These are phyloP conservation scores for Daldinia caldariorum DNA, from an alignment of 495 filamentous ascomycete genomes.

Conservation along the genomic window DNA sequence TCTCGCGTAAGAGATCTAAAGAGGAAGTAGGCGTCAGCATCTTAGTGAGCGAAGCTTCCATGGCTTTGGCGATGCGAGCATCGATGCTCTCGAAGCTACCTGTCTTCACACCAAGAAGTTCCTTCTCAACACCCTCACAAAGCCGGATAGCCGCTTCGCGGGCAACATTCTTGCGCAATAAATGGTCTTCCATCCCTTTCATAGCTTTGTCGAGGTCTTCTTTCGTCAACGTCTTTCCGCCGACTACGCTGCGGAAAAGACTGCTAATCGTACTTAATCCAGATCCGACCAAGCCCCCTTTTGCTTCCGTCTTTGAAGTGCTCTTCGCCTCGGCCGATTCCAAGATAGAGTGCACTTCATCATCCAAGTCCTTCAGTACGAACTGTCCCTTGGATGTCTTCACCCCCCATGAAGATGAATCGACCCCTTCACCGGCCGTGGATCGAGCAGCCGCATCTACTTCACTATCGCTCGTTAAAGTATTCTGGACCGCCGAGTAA, in stretches of 20 bases:
- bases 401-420: constrained; percentile 81
- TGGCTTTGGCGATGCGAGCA: constrained; percentile 79
- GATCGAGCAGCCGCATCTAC: constrained; percentile 55
- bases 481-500: constrained; percentile 73
- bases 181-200: constrained; percentile 94
- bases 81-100: constrained; percentile 92
- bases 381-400: constrained; percentile 90
- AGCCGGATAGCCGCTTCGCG: constrained; percentile 91
- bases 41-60: constrained; percentile 89
- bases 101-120: constrained; percentile 90
- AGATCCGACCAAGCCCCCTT: constrained; percentile 75
- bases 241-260: constrained; percentile 92
- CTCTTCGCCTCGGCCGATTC: constrained; percentile 73
- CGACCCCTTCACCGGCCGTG: constrained; percentile 73
- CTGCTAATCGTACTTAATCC: constrained; percentile 81
- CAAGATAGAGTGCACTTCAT: constrained; percentile 91
- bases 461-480: constrained; percentile 63
- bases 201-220: constrained; percentile 89
- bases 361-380: constrained; percentile 89
- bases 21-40: constrained; percentile 96
- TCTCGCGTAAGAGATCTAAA: constrained; percentile 91
- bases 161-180: constrained; percentile 95
- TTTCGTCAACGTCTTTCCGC: constrained; percentile 89
- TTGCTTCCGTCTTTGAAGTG: constrained; percentile 53
- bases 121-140: constrained; percentile 88